Percentiles rank a stretch among this genome's conserved stretches.
Evolutionary conservation across 2,329 filamentous ascomycete genomes (phyloP).

Genomic region (Apiospora arundinis): DNA sequence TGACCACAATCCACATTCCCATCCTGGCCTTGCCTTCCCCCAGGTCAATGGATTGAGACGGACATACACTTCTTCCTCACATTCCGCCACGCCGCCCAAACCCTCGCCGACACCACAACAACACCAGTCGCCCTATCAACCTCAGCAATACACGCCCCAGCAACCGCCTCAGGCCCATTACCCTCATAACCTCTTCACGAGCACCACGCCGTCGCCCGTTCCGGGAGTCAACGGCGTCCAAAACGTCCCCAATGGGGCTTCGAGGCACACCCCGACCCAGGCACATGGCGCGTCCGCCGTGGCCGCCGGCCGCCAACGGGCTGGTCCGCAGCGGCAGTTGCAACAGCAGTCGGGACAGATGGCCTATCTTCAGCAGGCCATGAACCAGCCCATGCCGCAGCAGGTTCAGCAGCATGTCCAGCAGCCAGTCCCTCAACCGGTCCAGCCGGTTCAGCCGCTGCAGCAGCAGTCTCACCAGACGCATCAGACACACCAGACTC

Average conservation of each 20-base stretch:
- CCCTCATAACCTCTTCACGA: slow-evolving; percentile 60
- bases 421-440: slow-evolving; percentile 42
- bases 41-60: slow-evolving; percentile 55
- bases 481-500: slow-evolving; percentile 20
- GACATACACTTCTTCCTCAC: slow-evolving; percentile 51
- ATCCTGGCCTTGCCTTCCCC: slow-evolving; percentile 60
- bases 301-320: slow-evolving; percentile 40
- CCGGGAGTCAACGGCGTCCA: slow-evolving; percentile 55
- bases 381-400: slow-evolving; percentile 39
- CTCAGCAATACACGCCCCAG: slow-evolving; percentile 59
- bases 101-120: slow-evolving; percentile 56
- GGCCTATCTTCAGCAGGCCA: slow-evolving; percentile 42
- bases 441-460: slow-evolving; percentile 36
- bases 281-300: slow-evolving; percentile 44
- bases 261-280: slow-evolving; percentile 52
- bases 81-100: slow-evolving; percentile 59
- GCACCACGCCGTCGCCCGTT: slow-evolving; percentile 53
- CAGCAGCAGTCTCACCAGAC: slow-evolving; percentile 25
- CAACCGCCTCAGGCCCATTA: slow-evolving; percentile 55
- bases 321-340: slow-evolving; percentile 42
- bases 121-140: slow-evolving; percentile 57
- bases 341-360: slow-evolving; percentile 41
- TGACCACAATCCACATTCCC: slow-evolving; percentile 50
- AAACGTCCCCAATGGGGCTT: slow-evolving; percentile 56
- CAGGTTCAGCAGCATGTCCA: slow-evolving; percentile 38